Evolutionary conservation across 2,329 filamentous ascomycete genomes (phyloP).

Genomic region (Periconia sp.): DNA sequence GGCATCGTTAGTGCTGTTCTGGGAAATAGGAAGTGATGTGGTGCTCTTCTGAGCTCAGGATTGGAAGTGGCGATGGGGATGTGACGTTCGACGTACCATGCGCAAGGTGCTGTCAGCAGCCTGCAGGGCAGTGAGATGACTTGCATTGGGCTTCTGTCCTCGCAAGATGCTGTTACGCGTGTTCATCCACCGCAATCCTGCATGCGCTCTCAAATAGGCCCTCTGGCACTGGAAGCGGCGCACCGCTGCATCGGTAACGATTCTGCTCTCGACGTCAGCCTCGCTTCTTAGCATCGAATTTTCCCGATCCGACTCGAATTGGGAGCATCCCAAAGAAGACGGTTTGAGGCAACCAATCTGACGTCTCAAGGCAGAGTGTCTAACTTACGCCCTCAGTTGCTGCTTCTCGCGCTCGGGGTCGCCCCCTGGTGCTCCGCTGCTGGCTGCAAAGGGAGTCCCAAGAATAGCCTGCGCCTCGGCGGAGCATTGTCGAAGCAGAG

Average conservation of each 20-base stretch:
- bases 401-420: constrained; percentile 62
- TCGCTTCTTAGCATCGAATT: neutral
- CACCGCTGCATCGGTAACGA: constrained; percentile 65
- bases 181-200: constrained; percentile 65
- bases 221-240: constrained; percentile 68
- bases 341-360: neutral
- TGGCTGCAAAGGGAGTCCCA: constrained; percentile 57
- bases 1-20: too few species aligned
- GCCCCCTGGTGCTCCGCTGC: constrained; percentile 48
- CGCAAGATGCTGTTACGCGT: constrained; percentile 58
- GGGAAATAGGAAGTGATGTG: too few species aligned
- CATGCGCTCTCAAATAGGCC: constrained; percentile 64
- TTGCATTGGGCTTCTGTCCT: constrained; percentile 55
- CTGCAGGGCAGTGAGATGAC: constrained; percentile 57
- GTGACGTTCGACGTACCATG: constrained; percentile 47
- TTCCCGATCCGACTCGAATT: neutral
- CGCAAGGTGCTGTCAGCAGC: constrained; percentile 56
- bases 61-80: neutral
- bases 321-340: neutral
- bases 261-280: constrained; percentile 49
- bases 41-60: neutral
- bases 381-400: constrained; percentile 61
- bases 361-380: neutral
- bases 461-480: constrained; percentile 62
- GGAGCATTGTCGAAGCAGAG: constrained; percentile 62